Percentiles rank a stretch among this genome's conserved stretches.
Conservation (phyloP, 1,284 basidiomycete species). For the Wallemia mellicola region DNA sequence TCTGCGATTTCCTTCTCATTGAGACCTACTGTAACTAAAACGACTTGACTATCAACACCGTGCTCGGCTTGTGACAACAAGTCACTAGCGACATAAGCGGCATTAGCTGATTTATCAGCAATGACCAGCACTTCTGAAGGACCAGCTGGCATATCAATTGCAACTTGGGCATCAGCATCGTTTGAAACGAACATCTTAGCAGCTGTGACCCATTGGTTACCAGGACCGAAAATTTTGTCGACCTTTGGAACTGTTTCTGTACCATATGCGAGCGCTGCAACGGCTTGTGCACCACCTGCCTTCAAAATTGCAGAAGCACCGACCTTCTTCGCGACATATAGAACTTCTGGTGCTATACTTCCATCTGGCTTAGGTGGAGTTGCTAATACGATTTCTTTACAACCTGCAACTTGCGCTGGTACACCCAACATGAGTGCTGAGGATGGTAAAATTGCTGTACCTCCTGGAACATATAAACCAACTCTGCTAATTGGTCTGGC, state of each 20-base stretch:
- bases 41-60: constrained; percentile 90
- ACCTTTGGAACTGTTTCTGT: constrained; percentile 91
- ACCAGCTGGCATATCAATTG: constrained; percentile 97
- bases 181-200: constrained; percentile 99
- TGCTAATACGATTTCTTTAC: constrained; percentile 69
- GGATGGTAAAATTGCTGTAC: constrained; percentile 81
- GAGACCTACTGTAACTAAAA: constrained; percentile 54
- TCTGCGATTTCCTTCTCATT: constrained; percentile 28
- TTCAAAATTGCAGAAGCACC: constrained; percentile 67
- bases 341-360: constrained; percentile 69
- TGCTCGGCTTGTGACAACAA: constrained; percentile 93
- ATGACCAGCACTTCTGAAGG: constrained; percentile 89
- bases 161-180: constrained; percentile 84
- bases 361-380: constrained; percentile 80
- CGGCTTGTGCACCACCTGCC: constrained; percentile 85
- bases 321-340: constrained; percentile 68
- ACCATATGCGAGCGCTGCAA: constrained; percentile 92
- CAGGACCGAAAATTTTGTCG: constrained; percentile 96
- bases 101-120: constrained; percentile 55
- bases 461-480: constrained; percentile 89
- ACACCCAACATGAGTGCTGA: constrained; percentile 96
- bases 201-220: constrained; percentile 98
- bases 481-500: constrained; percentile 78
- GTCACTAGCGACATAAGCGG: constrained; percentile 83
- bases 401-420: constrained; percentile 89